Evolutionary conservation across 2,329 filamentous ascomycete species (phyloP), one percentile per base, ranked within the genome.

Genomic region (Pseudogymnoascus verrucosus): DNA sequence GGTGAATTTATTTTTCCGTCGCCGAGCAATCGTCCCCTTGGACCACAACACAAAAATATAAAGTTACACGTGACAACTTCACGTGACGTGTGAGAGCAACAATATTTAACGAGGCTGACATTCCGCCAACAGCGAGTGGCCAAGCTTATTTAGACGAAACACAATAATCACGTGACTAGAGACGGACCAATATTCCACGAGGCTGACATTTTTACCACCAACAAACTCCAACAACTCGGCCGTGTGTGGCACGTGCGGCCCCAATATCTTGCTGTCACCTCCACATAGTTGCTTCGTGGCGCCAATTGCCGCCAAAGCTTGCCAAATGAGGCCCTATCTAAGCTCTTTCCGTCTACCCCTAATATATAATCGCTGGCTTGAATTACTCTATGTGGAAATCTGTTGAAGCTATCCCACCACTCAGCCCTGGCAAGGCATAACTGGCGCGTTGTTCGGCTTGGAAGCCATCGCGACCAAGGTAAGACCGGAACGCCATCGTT

Each of bases 341-440:
- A 21, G n/a, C 51, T 57, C 51, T 57, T 57, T 57, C 16, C 8
- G 51, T 57, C 51, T 16, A 34, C 5, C 28, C 23, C 51, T 21
- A 57, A 57, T 21, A 34, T 57, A 57, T 19, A 57, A 57, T 57
- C 51, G 51, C 16, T 31, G 19, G 34, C 3, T 14, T 57, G n/a
- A 54, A 34, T 57, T 57, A 57, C 51, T 34, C 28, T 34, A 57
- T 57, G 28, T 36, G 51, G 51, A 34, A 57, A 57, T 34, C 26
- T 57, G n/a, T 34, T 34, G 51, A 57, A 57, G 28, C 51, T 57
- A 57, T 57, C 28, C 28, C 51, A 57, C 28, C 51, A 34, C 28
- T 57, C 51, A 57, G 51, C 51, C 51, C 51, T 34, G 28, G 51
- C 51, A 57, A 57, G 51, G 51, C 51, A 57, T 57, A 57, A 57